Evolutionary conservation across 1,139 yeast genomes (phyloP).

Genomic region (Yamadazyma spencermartinsiae): DNA sequence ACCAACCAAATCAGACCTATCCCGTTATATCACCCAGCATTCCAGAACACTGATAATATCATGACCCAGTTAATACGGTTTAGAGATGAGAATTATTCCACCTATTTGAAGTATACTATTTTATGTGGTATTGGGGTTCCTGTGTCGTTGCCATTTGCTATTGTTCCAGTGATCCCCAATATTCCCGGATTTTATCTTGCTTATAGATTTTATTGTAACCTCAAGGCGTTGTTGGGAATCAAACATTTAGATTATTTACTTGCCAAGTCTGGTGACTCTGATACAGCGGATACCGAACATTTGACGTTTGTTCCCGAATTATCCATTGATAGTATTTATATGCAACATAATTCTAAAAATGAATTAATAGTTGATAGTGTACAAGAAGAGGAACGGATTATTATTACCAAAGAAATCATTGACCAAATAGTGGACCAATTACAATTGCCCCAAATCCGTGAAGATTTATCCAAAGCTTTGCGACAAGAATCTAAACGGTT

Average conservation of each 20-base stretch:
- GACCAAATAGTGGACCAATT: constrained; percentile 29
- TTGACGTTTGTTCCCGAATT: constrained; percentile 20
- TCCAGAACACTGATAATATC: constrained; percentile 34
- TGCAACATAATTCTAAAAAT: constrained; percentile 4
- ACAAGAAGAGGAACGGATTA: constrained; percentile 28
- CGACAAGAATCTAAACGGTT: constrained; percentile 44
- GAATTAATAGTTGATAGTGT: constrained; percentile 15
- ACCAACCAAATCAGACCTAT: constrained; percentile 39
- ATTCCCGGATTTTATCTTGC: constrained; percentile 90
- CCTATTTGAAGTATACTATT: constrained; percentile 36
- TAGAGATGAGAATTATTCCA: constrained; percentile 25
- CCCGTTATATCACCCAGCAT: constrained; percentile 43
- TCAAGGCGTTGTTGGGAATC: constrained; percentile 78
- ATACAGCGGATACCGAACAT: constrained; percentile 14
- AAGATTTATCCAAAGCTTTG: constrained; percentile 46
- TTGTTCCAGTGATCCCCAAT: constrained; percentile 87
- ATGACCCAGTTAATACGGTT: constrained; percentile 33
- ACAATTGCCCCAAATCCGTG: constrained; percentile 36
- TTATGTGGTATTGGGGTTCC: constrained; percentile 68
- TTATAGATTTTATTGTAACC: constrained; percentile 81
- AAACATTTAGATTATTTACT: constrained; percentile 60
- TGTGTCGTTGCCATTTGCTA: constrained; percentile 73
- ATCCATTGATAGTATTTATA: constrained; percentile 11
- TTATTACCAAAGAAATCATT: constrained; percentile 33
- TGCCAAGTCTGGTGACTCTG: constrained; percentile 16